phyloP scores from a whole-genome alignment of 352 stramenopile species.

The Phytophthora vignae region DNA sequence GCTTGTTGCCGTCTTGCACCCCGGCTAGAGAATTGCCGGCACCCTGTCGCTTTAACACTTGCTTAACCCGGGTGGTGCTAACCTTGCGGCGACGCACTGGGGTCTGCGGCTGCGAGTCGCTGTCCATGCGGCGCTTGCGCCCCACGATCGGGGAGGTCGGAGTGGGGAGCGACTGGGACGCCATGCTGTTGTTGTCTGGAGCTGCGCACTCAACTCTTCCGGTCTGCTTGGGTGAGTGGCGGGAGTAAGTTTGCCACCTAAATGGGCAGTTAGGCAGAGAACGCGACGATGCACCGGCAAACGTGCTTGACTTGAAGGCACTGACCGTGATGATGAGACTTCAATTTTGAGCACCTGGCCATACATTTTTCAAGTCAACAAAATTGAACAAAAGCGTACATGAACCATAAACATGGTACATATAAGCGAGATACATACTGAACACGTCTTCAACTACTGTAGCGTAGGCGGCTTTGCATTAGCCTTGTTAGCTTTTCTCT shows the following conservation, averaged over 20 bases:
- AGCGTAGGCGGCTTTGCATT: too few species aligned
- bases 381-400: background rate
- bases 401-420: background rate
- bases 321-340: background rate
- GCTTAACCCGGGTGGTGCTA: conserved; percentile 5
- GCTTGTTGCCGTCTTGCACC: background rate
- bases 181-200: conserved; percentile 2
- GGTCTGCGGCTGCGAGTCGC: conserved; percentile 11
- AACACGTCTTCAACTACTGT: background rate
- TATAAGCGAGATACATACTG: background rate
- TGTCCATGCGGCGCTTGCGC: conserved; percentile 19
- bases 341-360: conserved; percentile 19
- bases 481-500: too few species aligned
- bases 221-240: conserved; percentile 2
- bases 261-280: conserved; percentile 24
- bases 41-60: conserved; percentile 9
- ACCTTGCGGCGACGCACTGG: conserved; percentile 12
- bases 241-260: conserved; percentile 17
- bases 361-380: conserved; percentile 41
- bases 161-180: conserved; percentile 6
- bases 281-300: conserved; percentile 26
- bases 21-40: background rate
- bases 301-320: conserved; percentile 21
- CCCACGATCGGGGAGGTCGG: background rate
- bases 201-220: background rate